Conservation (phyloP, 78 protist species). For the Dictyostelium intermedium region DNA sequence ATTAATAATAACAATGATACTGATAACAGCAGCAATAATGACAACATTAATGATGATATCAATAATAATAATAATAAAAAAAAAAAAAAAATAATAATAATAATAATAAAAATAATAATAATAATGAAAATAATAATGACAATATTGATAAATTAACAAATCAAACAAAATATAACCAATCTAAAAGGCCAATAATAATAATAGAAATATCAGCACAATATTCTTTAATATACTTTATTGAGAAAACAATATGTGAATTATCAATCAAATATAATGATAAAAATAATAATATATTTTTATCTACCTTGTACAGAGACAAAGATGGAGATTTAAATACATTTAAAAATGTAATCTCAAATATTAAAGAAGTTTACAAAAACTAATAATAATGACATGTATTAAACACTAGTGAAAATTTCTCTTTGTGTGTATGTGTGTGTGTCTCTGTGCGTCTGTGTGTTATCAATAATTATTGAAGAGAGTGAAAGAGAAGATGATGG, state of each 20-base stretch:
- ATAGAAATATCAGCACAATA: not conserved
- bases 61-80: not conserved
- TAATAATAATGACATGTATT: too few species aligned
- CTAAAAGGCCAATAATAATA: not conserved
- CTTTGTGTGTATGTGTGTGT: too few species aligned
- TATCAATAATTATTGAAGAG: too few species aligned
- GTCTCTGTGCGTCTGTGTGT: too few species aligned
- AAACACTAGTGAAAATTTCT: too few species aligned
- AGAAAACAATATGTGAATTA: not conserved
- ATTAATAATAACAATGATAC: not conserved
- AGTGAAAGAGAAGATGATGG: not conserved
- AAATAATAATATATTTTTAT: not conserved
- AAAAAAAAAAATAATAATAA: not conserved
- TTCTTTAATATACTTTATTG: not conserved
- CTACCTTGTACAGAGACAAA: not conserved
- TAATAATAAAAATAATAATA: not conserved
- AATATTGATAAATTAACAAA: not conserved
- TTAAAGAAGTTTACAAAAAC: not conserved
- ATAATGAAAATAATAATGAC: not conserved
- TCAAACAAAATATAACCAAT: not conserved
- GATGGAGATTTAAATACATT: not conserved
- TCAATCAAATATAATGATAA: not conserved
- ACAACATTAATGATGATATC: not conserved
- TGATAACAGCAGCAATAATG: not conserved
- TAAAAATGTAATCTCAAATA: not conserved